A percentile compares a stretch with the other conserved stretches of the same genome.
phyloP scores from a whole-genome alignment of 2,329 filamentous ascomycete species.

The Talaromyces verruculosus region DNA sequence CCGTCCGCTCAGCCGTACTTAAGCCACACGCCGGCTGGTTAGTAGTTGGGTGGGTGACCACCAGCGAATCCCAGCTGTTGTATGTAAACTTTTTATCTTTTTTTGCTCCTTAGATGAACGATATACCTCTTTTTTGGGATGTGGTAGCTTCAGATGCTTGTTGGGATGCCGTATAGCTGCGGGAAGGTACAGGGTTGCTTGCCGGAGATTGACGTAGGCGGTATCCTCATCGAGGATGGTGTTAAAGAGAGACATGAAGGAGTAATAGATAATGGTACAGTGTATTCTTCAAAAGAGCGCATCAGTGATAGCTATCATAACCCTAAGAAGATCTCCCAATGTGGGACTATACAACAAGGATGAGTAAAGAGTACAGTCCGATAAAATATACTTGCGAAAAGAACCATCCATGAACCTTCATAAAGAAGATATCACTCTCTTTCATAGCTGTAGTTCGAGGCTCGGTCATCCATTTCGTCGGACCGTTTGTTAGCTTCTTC shows the following conservation, averaged over 20 bases:
- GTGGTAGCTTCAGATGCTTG: not conserved
- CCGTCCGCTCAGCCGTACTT: constrained; percentile 7
- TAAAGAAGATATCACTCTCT: not conserved
- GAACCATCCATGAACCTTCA: not conserved
- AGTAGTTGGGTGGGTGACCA: constrained; percentile 10
- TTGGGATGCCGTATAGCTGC: not conserved
- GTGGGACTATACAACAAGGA: not conserved
- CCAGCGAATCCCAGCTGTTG: constrained; percentile 8
- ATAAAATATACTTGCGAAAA: not conserved
- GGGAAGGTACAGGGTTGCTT: not conserved
- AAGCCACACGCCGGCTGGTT: constrained; percentile 9
- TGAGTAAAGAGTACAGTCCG: not conserved
- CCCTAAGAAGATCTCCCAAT: not conserved
- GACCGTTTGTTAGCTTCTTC: not conserved
- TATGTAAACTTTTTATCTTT: too few species aligned
- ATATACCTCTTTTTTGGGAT: not conserved
- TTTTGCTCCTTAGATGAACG: not conserved
- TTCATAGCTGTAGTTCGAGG: not conserved
- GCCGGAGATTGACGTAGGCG: not conserved
- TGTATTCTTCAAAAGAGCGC: not conserved
- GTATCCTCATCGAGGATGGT: not conserved
- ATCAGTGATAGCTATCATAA: not conserved
- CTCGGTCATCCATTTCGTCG: not conserved
- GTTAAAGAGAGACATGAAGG: not conserved
- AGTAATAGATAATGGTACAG: not conserved